phyloP scores from a whole-genome alignment of 345 rosid species.

The Dipteronia sinensis region DNA sequence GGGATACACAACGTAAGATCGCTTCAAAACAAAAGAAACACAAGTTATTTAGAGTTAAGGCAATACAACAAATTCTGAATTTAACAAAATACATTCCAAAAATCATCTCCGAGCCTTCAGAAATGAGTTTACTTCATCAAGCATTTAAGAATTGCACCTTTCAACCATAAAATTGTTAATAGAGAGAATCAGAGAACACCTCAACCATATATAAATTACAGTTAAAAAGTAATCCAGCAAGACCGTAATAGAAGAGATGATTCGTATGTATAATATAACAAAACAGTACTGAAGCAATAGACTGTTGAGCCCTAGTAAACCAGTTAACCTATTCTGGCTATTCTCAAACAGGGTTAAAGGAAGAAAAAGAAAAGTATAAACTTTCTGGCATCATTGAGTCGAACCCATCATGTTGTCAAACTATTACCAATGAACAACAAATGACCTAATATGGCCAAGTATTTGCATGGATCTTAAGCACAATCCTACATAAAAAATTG shows the following conservation, averaged over 20 bases:
- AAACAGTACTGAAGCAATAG: too few relatives aligned
- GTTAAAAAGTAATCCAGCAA: neutral
- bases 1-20: constrained; percentile 56
- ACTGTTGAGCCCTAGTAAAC: neutral
- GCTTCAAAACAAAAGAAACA: constrained; percentile 36
- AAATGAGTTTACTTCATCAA: neutral
- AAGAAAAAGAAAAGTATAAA: neutral
- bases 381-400: neutral
- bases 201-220: neutral
- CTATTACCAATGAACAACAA: neutral
- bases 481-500: neutral
- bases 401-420: neutral
- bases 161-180: neutral
- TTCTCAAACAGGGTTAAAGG: neutral
- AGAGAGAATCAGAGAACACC: constrained; percentile 7
- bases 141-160: neutral
- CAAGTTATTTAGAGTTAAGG: constrained; percentile 13
- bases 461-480: neutral
- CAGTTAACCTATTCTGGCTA: neutral
- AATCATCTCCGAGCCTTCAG: neutral
- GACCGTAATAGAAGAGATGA: neutral
- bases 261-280: neutral
- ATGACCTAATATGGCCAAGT: neutral
- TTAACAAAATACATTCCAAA: neutral
- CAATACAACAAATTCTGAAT: neutral